Percentiles rank a stretch among this genome's conserved stretches.
Evolutionary conservation across 768 basidiomycete genomes (phyloP).

Genomic region (Podaxis mareebaensis): DNA sequence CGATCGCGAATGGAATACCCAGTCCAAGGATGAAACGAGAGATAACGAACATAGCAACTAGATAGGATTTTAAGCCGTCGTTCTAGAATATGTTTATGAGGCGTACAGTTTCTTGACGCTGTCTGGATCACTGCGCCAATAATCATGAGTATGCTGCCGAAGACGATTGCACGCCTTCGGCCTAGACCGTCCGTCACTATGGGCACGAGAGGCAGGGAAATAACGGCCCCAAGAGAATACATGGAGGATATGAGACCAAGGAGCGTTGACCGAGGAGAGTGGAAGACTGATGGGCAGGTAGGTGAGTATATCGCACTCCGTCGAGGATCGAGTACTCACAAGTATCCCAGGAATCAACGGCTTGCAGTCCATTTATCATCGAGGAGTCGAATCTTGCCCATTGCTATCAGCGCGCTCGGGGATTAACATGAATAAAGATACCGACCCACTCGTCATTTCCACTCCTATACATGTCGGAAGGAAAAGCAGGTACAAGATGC

Average conservation of each 20-base stretch:
- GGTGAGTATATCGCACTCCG: neutral
- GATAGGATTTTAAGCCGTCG: neutral
- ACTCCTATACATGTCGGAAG: conserved; percentile 63
- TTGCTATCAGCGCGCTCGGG: neutral
- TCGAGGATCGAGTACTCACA: conserved; percentile 35
- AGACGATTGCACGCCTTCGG: conserved; percentile 48
- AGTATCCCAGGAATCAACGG: conserved; percentile 54
- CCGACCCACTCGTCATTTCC: conserved; percentile 62
- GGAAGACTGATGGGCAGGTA: conserved; percentile 40
- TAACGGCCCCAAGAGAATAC: conserved; percentile 61
- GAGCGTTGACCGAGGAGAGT: conserved; percentile 52
- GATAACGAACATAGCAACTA: conserved; percentile 61
- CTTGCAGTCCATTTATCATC: conserved; percentile 65
- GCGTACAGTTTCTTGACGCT: conserved; percentile 49
- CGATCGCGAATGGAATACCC: conserved; percentile 61
- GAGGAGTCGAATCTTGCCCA: conserved; percentile 52
- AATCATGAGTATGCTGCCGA: conserved; percentile 52
- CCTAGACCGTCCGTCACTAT: conserved; percentile 51
- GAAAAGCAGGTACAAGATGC: conserved; percentile 54
- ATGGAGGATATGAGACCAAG: conserved; percentile 59
- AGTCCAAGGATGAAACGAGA: conserved; percentile 58
- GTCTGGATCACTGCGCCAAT: conserved; percentile 48
- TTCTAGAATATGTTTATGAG: neutral
- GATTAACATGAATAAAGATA: conserved; percentile 6
- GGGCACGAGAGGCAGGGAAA: conserved; percentile 54